Evolutionary conservation across 192 early-diverging fungal genomes (phyloP), one percentile per base, ranked within the genome.

Genomic region (Haplosporangium gracile): DNA sequence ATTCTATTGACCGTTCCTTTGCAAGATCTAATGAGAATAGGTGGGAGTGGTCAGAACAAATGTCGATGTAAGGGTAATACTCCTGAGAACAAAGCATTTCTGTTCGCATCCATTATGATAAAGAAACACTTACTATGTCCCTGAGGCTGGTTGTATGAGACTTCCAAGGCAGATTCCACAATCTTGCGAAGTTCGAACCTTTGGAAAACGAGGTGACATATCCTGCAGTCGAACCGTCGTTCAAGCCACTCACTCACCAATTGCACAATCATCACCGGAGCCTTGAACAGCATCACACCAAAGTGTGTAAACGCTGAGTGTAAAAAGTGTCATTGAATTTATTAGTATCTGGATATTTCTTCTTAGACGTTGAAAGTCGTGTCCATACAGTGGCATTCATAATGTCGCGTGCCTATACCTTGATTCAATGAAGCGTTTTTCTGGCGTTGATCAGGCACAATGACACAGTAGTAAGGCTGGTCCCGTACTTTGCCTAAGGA

Each of bases 171-270:
- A 11, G 78, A 63, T 22, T 86, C 68, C 6, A 86, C 84, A 42
- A 86, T 63, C 43, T 45, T 80, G 38, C 84, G 84, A 26, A 86
- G 49, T 36, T 86, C 84, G 42, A 47, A 86, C n/a, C 71, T 69
- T 24, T 86, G 84, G 24, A 86, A 65, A 0, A 51, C 8, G 36
- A 81, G 71, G 15, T 76, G 78, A 63, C 84, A 78, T 39, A 86
- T 78, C 45, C 74, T 80, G 63, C 79, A 81, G 68, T 86, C 84
- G 60, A 86, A 86, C 42, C 69, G 80, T 24, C 79, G 71, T 60
- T 86, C 84, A 4, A 86, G 76, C 84, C 84, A 86, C 42, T 86
- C 75, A 2, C 47, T 73, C 2, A 86, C 47, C 29, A 86, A 42
- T 65, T 78, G 79, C 1, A 60, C 76, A 29, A 86, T 74, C 39